A percentile compares a stretch with the other conserved stretches of the same genome.
Conservation (phyloP, 192 early-diverging fungal genomes). For the Powellomyces hirtus region DNA sequence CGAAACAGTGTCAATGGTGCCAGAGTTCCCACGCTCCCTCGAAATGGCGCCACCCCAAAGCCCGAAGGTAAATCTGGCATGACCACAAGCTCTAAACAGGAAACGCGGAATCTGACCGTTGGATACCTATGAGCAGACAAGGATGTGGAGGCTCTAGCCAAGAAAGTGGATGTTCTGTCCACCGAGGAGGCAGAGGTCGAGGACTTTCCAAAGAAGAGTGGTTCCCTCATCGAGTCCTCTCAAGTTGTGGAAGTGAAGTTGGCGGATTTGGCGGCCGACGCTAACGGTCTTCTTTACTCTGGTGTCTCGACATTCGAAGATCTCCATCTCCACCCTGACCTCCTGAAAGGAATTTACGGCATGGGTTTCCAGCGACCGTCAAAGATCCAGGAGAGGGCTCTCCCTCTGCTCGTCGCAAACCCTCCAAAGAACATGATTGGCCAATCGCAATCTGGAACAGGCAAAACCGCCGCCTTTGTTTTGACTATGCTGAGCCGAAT, state of each 20-base stretch:
- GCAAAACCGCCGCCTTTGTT: slow-evolving; percentile 96
- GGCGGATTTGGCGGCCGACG: slow-evolving; percentile 66
- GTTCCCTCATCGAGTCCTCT: slow-evolving; percentile 2
- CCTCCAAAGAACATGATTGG: slow-evolving; percentile 97
- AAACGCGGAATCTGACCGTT: too few species aligned
- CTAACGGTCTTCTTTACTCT: slow-evolving; percentile 73
- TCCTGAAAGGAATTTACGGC: slow-evolving; percentile 90
- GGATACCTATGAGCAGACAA: background rate
- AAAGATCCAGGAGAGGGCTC: slow-evolving; percentile 92
- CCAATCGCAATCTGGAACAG: slow-evolving; percentile 97
- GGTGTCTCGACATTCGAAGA: slow-evolving; percentile 67
- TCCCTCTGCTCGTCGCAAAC: slow-evolving; percentile 81
- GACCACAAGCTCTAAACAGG: too few species aligned
- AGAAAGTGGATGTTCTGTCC: slow-evolving; percentile 15
- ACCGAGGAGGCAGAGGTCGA: slow-evolving; percentile 30
- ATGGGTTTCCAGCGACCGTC: slow-evolving; percentile 93
- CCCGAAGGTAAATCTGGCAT: too few species aligned
- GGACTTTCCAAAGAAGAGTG: background rate
- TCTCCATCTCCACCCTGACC: slow-evolving; percentile 56
- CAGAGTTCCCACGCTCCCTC: too few species aligned
- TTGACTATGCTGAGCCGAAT: slow-evolving; percentile 89
- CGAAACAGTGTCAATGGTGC: too few species aligned
- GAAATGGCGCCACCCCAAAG: too few species aligned
- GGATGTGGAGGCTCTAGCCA: slow-evolving; percentile 11
- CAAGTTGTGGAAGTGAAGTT: slow-evolving; percentile 63